Evolutionary conservation across 176 grass and related monocot species (phyloP), one percentile per base, ranked within the genome.

Genomic region (Avena eriantha): DNA sequence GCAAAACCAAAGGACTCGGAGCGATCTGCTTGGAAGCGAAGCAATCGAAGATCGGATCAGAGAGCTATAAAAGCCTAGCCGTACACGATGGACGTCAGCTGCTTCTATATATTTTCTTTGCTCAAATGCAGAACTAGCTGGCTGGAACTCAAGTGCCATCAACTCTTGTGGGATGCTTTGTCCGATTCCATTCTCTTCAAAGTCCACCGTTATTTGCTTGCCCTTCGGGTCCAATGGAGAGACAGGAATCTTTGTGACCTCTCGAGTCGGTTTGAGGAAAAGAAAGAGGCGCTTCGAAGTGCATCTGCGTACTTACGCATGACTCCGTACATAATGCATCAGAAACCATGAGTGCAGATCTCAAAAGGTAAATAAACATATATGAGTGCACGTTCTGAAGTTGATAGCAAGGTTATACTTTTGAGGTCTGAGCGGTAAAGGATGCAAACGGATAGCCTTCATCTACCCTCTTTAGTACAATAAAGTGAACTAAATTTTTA

Each of bases 41-140:
- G 39, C 39, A 41, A 41, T 41, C 39, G 39, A 41, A 41, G 39
- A 7, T 41, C 39, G 39, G 39, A 41, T 41, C 39, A 7, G 39
- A 41, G 6, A 41, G 45, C 48, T 39, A 50, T 15, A 26, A 18
- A 84, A 39, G 2, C 17, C 7, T 10, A 10, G 12, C 76, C 71
- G 18, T 82, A 82, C 66, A 59, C 12, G 26, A 68, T 18, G 19
- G 36, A 43, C 33, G 59, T 80, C 56, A 80, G 4, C n/a, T 54
- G 49, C 5, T 23, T 53, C 3, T 76, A 29, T 29, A 29, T 29
- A 13, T 59, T 69, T 81, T 76, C 12, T 66, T 66, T 36, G 17
- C 47, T 68, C 59, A 56, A 76, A 66, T 55, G 87, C 82, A 56
- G 8, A 64, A 43, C 13, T 84, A 84, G 55, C 7, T 74, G 82